phyloP scores from a whole-genome alignment of 2,329 filamentous ascomycete species.

The Cercospora nicotianae region DNA sequence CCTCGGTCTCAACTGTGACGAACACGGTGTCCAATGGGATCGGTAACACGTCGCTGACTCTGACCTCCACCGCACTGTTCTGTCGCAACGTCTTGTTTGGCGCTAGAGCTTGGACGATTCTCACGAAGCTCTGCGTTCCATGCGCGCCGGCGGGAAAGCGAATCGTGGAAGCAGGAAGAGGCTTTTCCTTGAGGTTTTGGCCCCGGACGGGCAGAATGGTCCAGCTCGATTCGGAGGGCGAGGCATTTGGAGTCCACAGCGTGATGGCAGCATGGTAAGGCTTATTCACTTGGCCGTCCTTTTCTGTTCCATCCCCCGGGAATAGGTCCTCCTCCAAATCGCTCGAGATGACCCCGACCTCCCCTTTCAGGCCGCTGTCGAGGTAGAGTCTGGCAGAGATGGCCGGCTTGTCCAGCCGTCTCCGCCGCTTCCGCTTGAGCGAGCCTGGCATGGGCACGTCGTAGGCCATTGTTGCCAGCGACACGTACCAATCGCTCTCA shows the following conservation, averaged over 20 bases:
- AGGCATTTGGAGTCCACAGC: slow-evolving; percentile 64
- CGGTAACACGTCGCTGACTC: slow-evolving; percentile 77
- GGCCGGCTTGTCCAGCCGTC: slow-evolving; percentile 65
- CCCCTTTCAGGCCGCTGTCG: slow-evolving; percentile 80
- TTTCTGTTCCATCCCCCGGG: slow-evolving; percentile 44
- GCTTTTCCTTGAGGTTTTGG: slow-evolving; percentile 53
- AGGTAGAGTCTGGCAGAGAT: slow-evolving; percentile 78
- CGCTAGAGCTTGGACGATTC: slow-evolving; percentile 67
- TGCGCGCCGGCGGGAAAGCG: slow-evolving; percentile 72
- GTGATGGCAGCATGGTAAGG: slow-evolving; percentile 67
- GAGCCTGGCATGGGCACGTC: slow-evolving; percentile 46
- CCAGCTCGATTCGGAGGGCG: slow-evolving; percentile 69
- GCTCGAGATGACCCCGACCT: slow-evolving; percentile 81
- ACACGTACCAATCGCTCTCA: slow-evolving; percentile 13
- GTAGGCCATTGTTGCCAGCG: slow-evolving; percentile 44
- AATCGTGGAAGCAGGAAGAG: slow-evolving; percentile 72
- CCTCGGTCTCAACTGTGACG: slow-evolving; percentile 78
- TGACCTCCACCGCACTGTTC: slow-evolving; percentile 78
- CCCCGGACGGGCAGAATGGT: slow-evolving; percentile 73
- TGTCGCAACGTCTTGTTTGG: slow-evolving; percentile 73
- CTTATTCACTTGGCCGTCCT: slow-evolving; percentile 43
- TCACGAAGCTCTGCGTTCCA: slow-evolving; percentile 76
- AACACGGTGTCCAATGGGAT: slow-evolving; percentile 81
- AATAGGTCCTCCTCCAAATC: slow-evolving; percentile 83
- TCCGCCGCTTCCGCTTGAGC: slow-evolving; percentile 54